Base-by-base conservation (phyloP, 257 asterid species). In the Cinchona pubescens region DNA sequence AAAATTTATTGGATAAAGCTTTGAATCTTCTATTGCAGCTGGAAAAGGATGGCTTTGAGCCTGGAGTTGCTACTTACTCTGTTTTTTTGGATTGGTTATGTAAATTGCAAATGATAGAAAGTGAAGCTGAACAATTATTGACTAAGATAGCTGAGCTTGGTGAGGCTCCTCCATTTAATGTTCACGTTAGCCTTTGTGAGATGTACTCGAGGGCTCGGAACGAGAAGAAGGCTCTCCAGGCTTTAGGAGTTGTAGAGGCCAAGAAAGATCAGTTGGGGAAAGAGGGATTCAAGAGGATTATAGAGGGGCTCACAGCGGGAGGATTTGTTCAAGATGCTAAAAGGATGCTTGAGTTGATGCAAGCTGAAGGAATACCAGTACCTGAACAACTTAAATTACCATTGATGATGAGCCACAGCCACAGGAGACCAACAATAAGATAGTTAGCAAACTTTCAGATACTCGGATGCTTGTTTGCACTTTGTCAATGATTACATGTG, bases 101-200 rank as follows among this genome's bases (percentile, higher is more conserved):
- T 79, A 87, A 84, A 70, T 42, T 90, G 87, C 85, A 78, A 81
- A 89, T 94, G 37, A 73, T 86, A 53, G 97, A 94, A n/a, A n/a
- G n/a, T 79, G 99, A 94, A 83, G 94, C 91, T 48, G 97, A 94
- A 76, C 96, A 92, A 76, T 29, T 94, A 65, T 69, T 94, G 83
- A 87, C 82, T 77, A 90, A 86, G 82, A 92, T 94, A 78, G 74
- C 92, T 2, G 86, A 84, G 73, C 86, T 56, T 69, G 91, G 94
- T 10, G 99, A 90, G 83, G 86, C 85, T 61, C 97, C 99, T 58
- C 96, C 99, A 0, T 65, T 89, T 55, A 79, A 81, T 83, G 78
- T 94, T 56, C 97, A 89, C 51, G 59, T 92, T 53, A 88, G 90
- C 79, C 92, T 94, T 48, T 94, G 97, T 79, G 94, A 84, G 62